A percentile compares a stretch with the other conserved stretches of the same genome.
phyloP scores from a whole-genome alignment of 163 green algal species.

The Scenedesmus sp. region DNA sequence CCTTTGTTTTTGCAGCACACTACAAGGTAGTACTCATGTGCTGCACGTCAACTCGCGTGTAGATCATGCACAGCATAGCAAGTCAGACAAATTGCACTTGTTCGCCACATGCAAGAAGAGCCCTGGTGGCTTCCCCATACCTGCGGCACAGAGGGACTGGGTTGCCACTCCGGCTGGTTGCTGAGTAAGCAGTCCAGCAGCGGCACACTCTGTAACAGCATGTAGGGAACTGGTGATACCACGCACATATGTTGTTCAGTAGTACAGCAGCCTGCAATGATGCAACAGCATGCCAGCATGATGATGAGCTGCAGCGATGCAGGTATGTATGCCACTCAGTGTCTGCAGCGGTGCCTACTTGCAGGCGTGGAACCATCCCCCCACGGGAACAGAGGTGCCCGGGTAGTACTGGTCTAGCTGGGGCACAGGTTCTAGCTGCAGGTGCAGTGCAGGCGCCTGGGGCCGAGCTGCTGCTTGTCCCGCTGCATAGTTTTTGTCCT shows the following conservation, averaged over 20 bases:
- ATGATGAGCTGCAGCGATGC: not conserved
- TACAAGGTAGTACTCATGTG: not conserved
- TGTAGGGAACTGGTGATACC: too few species aligned
- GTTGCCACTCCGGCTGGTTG: not conserved
- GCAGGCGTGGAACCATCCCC: conserved; percentile 35
- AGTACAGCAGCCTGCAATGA: not conserved
- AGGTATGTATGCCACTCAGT: not conserved
- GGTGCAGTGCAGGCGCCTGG: not conserved
- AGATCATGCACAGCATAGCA: too few species aligned
- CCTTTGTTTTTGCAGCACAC: not conserved
- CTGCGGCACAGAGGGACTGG: conserved; percentile 22
- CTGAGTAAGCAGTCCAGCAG: conserved; percentile 18
- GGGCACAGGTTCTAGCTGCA: not conserved
- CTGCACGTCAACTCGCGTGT: too few species aligned
- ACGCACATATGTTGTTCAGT: too few species aligned
- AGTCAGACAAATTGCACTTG: too few species aligned
- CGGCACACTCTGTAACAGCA: conserved; percentile 9
- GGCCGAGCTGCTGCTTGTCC: not conserved
- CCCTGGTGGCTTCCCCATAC: not conserved
- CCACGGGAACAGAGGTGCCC: conserved; percentile 5
- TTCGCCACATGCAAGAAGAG: not conserved
- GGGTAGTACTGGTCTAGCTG: conserved; percentile 9
- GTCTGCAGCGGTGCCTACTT: not conserved
- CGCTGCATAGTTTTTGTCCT: not conserved
- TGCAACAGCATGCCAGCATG: not conserved